Conservation (phyloP, 176 grass and related monocot species). For the Avena sativa region DNA sequence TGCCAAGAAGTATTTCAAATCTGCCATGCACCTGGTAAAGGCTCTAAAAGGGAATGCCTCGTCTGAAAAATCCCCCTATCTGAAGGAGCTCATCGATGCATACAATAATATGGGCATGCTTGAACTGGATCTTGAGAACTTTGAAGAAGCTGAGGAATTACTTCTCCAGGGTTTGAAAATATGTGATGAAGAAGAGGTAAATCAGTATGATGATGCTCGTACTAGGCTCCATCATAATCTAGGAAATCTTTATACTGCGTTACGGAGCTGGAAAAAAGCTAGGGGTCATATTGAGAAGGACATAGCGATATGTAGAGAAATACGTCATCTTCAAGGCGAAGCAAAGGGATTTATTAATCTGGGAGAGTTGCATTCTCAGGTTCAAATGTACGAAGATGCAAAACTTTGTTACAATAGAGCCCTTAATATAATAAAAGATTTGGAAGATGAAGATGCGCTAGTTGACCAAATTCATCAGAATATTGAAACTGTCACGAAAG, state of each 20-base stretch:
- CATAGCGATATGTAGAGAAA: constrained; percentile 80
- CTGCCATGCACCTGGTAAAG: constrained; percentile 66
- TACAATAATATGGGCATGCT: constrained; percentile 97
- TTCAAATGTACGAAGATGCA: constrained; percentile 73
- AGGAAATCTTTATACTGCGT: constrained; percentile 79
- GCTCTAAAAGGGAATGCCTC: constrained; percentile 57
- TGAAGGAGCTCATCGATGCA: constrained; percentile 92
- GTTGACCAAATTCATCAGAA: constrained; percentile 73
- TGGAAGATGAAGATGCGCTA: constrained; percentile 86
- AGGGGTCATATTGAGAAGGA: constrained; percentile 74
- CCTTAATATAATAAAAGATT: constrained; percentile 51
- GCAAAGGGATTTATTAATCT: constrained; percentile 96
- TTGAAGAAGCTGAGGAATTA: constrained; percentile 74
- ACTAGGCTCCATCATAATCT: constrained; percentile 94
- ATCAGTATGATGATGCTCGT: constrained; percentile 75
- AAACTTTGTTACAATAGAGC: constrained; percentile 78
- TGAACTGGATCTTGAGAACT: constrained; percentile 87
- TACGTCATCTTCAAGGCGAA: constrained; percentile 85
- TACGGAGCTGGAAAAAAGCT: constrained; percentile 74
- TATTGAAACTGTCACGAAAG: constrained; percentile 75
- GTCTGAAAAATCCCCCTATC: constrained; percentile 48
- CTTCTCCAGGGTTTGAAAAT: constrained; percentile 78
- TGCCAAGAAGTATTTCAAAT: constrained; percentile 94
- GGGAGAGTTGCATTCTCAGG: constrained; percentile 62
- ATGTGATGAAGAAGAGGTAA: constrained; percentile 94